phyloP scores from a whole-genome alignment of 306 rosid genomes.

The Vigna reflexopilosa region DNA sequence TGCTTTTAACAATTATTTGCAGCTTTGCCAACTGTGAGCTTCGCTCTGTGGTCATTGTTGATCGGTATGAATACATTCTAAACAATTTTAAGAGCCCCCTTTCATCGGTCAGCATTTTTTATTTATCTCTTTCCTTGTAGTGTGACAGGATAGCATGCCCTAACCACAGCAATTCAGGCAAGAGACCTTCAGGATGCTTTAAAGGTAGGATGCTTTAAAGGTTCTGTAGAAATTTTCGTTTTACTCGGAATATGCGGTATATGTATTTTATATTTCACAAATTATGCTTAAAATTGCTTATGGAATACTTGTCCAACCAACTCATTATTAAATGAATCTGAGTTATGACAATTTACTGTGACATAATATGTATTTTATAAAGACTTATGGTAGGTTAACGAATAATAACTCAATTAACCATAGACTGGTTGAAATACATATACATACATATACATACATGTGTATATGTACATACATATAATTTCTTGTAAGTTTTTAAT shows the following conservation, averaged over 20 bases:
- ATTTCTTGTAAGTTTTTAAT: no score
- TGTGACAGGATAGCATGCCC: conserved; percentile 56
- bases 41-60: conserved; percentile 71
- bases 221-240: conserved; percentile 15
- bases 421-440: no score
- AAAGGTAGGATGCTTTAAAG: no score
- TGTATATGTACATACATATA: no score
- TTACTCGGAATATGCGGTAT: neutral
- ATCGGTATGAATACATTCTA: conserved; percentile 53
- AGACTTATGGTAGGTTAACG: no score
- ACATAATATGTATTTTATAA: neutral
- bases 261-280: neutral
- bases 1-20: conserved; percentile 50
- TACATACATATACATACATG: no score
- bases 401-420: no score
- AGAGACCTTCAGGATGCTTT: conserved; percentile 48
- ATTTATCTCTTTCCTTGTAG: conserved; percentile 46
- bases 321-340: neutral
- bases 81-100: neutral
- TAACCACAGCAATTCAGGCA: conserved; percentile 57
- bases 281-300: neutral
- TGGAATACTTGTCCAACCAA: neutral
- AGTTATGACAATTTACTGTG: neutral
- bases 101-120: neutral
- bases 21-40: conserved; percentile 81